These are phyloP conservation scores for Mycena vitilis DNA, from an alignment of 768 basidiomycete species.

Conservation along the genomic window DNA sequence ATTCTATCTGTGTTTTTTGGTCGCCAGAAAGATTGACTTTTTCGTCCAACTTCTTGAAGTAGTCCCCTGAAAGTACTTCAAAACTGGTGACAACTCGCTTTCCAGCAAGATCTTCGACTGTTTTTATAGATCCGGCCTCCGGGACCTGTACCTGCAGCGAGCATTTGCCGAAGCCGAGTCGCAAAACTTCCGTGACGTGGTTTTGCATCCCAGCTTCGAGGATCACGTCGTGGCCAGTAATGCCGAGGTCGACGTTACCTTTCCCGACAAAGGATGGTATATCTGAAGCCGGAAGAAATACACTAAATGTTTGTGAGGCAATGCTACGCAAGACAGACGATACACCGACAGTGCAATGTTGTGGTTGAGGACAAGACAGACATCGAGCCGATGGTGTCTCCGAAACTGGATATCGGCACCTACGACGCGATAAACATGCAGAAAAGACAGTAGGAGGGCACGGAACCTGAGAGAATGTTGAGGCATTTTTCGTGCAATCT, in stretches of 20 bases:
- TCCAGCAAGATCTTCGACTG: conserved; percentile 84
- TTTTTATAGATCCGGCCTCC: conserved; percentile 74
- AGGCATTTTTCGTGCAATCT: conserved; percentile 92
- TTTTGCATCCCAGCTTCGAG: conserved; percentile 88
- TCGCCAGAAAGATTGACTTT: conserved; percentile 62
- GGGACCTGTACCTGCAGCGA: conserved; percentile 92
- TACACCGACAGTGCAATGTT: conserved; percentile 88
- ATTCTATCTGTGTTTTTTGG: conserved; percentile 85
- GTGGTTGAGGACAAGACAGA: conserved; percentile 94
- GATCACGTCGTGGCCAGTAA: conserved; percentile 98
- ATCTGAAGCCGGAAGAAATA: conserved; percentile 96
- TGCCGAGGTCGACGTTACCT: conserved; percentile 95
- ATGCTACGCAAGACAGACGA: not conserved
- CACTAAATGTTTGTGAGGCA: conserved; percentile 57
- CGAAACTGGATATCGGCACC: conserved; percentile 97
- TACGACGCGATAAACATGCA: conserved; percentile 43
- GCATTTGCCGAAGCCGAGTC: conserved; percentile 94
- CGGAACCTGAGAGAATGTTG: conserved; percentile 80
- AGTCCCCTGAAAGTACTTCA: conserved; percentile 84
- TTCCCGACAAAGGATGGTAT: conserved; percentile 99
- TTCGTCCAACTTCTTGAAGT: conserved; percentile 78
- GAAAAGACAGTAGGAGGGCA: not conserved
- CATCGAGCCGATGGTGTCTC: conserved; percentile 87
- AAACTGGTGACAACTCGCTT: conserved; percentile 96
- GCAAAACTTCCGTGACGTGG: conserved; percentile 81